Base-by-base conservation (phyloP, 768 basidiomycete genomes). In the Naganishia vaughanmartiniae region DNA sequence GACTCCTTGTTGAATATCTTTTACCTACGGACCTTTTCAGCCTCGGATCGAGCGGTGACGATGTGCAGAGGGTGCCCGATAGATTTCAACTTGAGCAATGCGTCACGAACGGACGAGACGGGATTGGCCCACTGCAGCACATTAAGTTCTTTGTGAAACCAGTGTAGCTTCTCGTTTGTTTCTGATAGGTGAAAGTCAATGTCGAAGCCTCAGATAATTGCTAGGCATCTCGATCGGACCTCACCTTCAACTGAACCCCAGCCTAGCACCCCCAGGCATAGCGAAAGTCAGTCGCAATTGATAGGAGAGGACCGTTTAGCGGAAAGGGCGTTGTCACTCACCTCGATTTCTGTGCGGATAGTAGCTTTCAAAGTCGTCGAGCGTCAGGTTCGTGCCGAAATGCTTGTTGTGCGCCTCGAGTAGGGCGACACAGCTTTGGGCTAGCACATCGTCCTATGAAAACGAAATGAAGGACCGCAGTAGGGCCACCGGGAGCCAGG, bases 51-150 rank as follows among this genome's bases (percentile, higher is more conserved):
- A 0, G 75, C 73, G 9, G 75, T 77, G 70, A 80, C 73, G 54
- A 80, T 73, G 70, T 80, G 77, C 9, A 80, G 36, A 5, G 74
- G 75, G 54, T 80, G 79, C 4, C 70, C 70, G 21, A 66, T 42
- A 15, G 17, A 48, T 39, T 48, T 39, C 46, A 71, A 36, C 31
- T 46, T 31, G 3, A 30, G 10, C 19, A 71, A 54, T 15, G 65
- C 65, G 2, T 63, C 54, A 6, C 42, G 63, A 0, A 65, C 31
- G 7, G 31, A 36, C 14, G 46, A 34, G 4, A 71, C 48, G 26
- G 70, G 70, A 4, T 31, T 19, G 19, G 65, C 55, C 36, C 54
- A 46, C 26, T 66, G 42, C 15, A 71, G 45, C 26, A 71, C 54
- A 30, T 65, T 56, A 5, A 69, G 24, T 57, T 69, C 68, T 45